These are phyloP conservation scores for Pittosporum tobira DNA, from an alignment of 129 eudicot genomes.

Conservation along the genomic window DNA sequence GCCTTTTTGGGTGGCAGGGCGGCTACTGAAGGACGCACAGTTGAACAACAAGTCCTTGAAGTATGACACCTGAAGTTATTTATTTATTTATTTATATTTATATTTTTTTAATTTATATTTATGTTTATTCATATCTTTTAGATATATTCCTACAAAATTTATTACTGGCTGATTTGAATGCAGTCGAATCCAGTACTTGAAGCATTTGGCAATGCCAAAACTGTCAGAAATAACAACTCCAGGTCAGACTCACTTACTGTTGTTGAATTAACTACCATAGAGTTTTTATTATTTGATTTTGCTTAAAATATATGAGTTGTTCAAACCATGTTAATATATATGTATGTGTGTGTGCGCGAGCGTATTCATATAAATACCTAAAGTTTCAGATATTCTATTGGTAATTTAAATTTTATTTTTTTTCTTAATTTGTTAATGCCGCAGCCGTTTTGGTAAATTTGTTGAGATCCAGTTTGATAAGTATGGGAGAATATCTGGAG, in stretches of 20 bases:
- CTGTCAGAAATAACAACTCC: slow-evolving; percentile 98
- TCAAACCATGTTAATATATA: no score
- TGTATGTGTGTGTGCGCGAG: no score
- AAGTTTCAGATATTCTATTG: no score
- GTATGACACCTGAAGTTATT: slow-evolving; percentile 35
- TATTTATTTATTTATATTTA: background rate
- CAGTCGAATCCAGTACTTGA: slow-evolving; percentile 99
- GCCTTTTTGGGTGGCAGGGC: slow-evolving; percentile 94
- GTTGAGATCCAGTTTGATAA: slow-evolving; percentile 98
- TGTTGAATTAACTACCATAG: background rate
- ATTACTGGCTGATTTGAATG: slow-evolving; percentile 21
- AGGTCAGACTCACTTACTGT: slow-evolving; percentile 36
- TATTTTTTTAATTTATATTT: slow-evolving; percentile 1
- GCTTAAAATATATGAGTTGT: background rate
- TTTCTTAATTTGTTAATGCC: slow-evolving; percentile 10
- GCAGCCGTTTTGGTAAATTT: slow-evolving; percentile 98
- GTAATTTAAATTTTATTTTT: background rate
- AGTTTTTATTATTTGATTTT: slow-evolving; percentile 1
- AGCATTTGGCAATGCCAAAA: slow-evolving; percentile 99
- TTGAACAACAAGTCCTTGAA: slow-evolving; percentile 99
- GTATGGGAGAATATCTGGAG: slow-evolving; percentile 98
- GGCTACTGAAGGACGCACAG: slow-evolving; percentile 97
- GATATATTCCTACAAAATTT: background rate
- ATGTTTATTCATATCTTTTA: slow-evolving; percentile 5
- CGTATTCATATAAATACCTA: no score